These are phyloP conservation scores for Yarrowia alimentaria DNA, from an alignment of 805 yeast species.

Conservation along the genomic window DNA sequence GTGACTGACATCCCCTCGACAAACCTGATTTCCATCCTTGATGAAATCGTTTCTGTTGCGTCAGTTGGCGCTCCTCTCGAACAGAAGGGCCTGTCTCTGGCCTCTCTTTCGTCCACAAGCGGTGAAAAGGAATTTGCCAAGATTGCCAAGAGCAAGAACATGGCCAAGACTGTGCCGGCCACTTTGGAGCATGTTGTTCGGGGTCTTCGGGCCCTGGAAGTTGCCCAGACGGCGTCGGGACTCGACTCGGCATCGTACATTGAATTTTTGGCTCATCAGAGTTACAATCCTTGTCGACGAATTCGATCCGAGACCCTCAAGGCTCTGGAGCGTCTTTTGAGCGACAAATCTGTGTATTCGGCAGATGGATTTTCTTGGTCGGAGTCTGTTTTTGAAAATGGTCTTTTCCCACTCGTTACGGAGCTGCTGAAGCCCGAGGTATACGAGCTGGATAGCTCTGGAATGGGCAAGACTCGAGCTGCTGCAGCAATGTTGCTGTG, in stretches of 20 bases:
- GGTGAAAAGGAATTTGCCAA: slow-evolving; percentile 40
- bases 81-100: slow-evolving; percentile 13
- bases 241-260: slow-evolving; percentile 49
- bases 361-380: slow-evolving; percentile 10
- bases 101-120: not conserved
- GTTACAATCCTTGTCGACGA: slow-evolving; percentile 83
- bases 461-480: slow-evolving; percentile 63
- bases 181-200: slow-evolving; percentile 13
- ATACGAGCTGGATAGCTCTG: slow-evolving; percentile 56
- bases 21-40: slow-evolving; percentile 33
- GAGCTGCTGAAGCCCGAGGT: slow-evolving; percentile 67
- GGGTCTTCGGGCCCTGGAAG: slow-evolving; percentile 15
- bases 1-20: slow-evolving; percentile 19
- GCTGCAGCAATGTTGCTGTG: slow-evolving; percentile 65
- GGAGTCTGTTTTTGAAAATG: slow-evolving; percentile 58
- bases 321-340: slow-evolving; percentile 12
- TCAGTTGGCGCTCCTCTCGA: slow-evolving; percentile 20
- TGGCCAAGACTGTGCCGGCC: slow-evolving; percentile 9
- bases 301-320: slow-evolving; percentile 64
- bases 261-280: slow-evolving; percentile 84
- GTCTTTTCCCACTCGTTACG: slow-evolving; percentile 68
- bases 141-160: slow-evolving; percentile 26
- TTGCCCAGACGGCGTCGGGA: slow-evolving; percentile 1
- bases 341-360: slow-evolving; percentile 4
- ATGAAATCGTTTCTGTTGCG: slow-evolving; percentile 32